These are phyloP conservation scores for Micractinium sp. DNA, from an alignment of 139 green algal species.

Conservation along the genomic window DNA sequence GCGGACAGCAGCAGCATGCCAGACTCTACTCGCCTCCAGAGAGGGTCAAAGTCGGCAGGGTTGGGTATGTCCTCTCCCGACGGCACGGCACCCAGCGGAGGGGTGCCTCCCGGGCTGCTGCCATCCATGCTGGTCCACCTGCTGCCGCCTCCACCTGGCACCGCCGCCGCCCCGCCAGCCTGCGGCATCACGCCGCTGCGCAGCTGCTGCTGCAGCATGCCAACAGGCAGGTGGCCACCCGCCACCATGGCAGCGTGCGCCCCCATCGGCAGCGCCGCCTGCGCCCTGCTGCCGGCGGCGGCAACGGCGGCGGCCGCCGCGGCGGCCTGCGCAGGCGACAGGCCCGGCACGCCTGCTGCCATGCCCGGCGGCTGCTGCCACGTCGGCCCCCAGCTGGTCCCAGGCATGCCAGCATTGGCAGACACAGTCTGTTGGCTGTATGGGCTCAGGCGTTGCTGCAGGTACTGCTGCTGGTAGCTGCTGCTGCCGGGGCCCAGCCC, in stretches of 20 bases:
- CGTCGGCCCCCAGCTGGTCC: neutral
- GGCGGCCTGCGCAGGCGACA: neutral
- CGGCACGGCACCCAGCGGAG: neutral
- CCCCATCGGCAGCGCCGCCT: neutral
- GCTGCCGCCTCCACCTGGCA: neutral
- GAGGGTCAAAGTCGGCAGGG: conserved; percentile 28
- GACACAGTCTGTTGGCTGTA: neutral
- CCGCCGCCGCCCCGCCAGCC: neutral
- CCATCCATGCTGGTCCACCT: conserved; percentile 24
- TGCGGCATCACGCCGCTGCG: neutral
- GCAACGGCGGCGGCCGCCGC: conserved; percentile 10
- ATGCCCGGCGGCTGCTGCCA: conserved; percentile 1
- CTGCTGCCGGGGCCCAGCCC: neutral
- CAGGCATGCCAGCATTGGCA: neutral
- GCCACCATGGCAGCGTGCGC: neutral
- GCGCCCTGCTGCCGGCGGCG: neutral
- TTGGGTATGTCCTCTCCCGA: conserved; percentile 23
- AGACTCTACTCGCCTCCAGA: conserved; percentile 22
- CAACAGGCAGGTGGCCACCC: neutral
- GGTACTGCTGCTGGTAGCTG: neutral
- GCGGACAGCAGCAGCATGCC: too few relatives aligned
- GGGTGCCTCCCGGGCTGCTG: conserved; percentile 23
- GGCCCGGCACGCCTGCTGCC: neutral
- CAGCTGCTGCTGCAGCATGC: conserved; percentile 28
- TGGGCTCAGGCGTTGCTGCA: neutral